A percentile compares a stretch with the other conserved stretches of the same genome.
Evolutionary conservation across 768 basidiomycete species (phyloP).

Genomic region (Fomitopsis serialis): DNA sequence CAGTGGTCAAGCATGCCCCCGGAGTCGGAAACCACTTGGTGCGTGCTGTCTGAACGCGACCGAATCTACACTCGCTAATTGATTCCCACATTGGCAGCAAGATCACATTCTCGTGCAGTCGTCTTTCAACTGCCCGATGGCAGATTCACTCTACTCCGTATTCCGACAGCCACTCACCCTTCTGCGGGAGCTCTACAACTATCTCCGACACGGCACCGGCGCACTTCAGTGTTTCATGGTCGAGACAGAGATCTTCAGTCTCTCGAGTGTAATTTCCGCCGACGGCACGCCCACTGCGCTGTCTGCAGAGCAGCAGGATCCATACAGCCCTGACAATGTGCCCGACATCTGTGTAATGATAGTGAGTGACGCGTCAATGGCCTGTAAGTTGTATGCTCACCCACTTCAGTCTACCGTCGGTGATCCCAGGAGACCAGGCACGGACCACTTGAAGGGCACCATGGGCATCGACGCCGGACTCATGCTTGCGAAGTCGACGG

Average conservation of each 20-base stretch:
- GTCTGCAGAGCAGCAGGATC: conserved; percentile 11
- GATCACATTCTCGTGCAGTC: conserved; percentile 32
- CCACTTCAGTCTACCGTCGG: background rate
- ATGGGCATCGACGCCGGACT: conserved; percentile 16
- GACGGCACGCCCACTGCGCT: conserved; percentile 1
- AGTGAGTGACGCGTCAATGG: conserved; percentile 7
- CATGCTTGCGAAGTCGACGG: conserved; percentile 17
- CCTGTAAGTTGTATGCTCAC: background rate
- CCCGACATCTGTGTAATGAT: conserved; percentile 37
- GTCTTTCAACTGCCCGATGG: conserved; percentile 25
- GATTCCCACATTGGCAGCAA: conserved; percentile 21
- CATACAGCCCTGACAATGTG: background rate
- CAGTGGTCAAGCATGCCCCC: conserved; percentile 15
- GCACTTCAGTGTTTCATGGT: conserved; percentile 21
- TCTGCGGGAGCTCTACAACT: conserved; percentile 27
- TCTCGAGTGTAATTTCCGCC: conserved; percentile 23
- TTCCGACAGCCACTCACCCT: conserved; percentile 21
- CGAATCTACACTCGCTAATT: background rate
- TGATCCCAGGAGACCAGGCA: background rate
- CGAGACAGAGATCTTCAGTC: conserved; percentile 23
- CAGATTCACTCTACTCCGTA: conserved; percentile 27
- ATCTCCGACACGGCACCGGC: conserved; percentile 29
- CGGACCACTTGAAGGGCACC: conserved; percentile 5
- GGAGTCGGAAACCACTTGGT: conserved; percentile 23
- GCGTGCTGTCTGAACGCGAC: background rate